Base-by-base conservation (phyloP, 495 filamentous ascomycete genomes). In the Pseudoneurospora amorphoporcata region DNA sequence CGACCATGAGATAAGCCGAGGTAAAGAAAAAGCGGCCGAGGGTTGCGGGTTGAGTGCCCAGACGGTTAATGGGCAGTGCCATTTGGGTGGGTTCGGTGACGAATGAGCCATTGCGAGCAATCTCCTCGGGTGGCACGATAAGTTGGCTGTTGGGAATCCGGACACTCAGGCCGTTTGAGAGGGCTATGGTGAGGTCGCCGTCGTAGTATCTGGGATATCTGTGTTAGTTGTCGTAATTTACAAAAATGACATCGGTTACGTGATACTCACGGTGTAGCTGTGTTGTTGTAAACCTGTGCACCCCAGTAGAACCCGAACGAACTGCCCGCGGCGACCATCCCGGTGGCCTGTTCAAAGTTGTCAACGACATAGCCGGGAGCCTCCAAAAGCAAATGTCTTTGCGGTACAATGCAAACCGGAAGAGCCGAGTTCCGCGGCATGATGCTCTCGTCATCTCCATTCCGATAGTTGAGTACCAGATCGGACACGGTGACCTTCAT, bases 1-100 rank as follows among this genome's bases (percentile, higher is more conserved):
- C 76, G 23, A 84, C 80, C 42, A 81, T 75, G 8, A 85, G 74
- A 42, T 85, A 84, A 3, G 82, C 78, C 14, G 76, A 68, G 7
- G 81, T 81, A 39, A 86, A 76, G 71, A 86, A 86, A 10, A 78
- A 77, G 17, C 77, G 76, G 32, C 83, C 84, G 6, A 85, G 73
- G 35, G 80, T 72, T 0, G 79, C 73, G 8, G 76, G 73, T 45
- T 82, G 79, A 35, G 78, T 72, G 2, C 16, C 61, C 32, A 81
- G 75, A 6, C 61, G 39, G 9, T 77, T 69, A 69, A 83, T 75
- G 32, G 79, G 71, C 19, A 82, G 68, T 61, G 80, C 75, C 35
- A 70, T 43, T 7, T 23, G 69, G 6, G 47, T 71, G 9, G 61
- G 69, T 40, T 81, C 79, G 3, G 72, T 65, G 37, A 77, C 65